Conservation (phyloP, 106 monocot species). For the Dendrobium catenatum region DNA sequence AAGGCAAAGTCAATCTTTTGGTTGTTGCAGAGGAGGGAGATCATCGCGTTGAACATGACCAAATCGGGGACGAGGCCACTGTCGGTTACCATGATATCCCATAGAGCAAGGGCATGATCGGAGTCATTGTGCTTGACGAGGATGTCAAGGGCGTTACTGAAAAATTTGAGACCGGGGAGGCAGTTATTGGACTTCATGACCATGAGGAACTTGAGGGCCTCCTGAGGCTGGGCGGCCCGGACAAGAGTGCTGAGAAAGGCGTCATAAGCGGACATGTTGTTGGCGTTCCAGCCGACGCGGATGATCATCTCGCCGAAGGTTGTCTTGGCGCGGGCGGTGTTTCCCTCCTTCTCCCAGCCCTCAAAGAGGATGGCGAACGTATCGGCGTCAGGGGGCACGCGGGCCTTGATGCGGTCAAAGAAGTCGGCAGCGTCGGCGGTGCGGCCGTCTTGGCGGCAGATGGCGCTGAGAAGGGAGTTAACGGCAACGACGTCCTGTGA, state of each 20-base stretch:
- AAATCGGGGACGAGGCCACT: conserved; percentile 41
- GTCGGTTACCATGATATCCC: conserved; percentile 56
- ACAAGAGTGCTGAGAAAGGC: conserved; percentile 63
- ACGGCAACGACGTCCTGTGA: conserved; percentile 35
- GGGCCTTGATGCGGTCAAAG: conserved; percentile 42
- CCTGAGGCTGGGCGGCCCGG: conserved; percentile 25
- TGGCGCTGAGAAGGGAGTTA: conserved; percentile 61
- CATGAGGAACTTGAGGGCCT: conserved; percentile 58
- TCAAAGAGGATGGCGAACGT: conserved; percentile 69
- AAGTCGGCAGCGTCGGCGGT: conserved; percentile 51
- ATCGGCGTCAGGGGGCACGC: conserved; percentile 44
- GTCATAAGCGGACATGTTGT: conserved; percentile 53
- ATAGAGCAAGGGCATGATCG: conserved; percentile 32
- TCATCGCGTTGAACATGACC: conserved; percentile 51
- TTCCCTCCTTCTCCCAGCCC: conserved; percentile 64
- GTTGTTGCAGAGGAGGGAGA: conserved; percentile 31
- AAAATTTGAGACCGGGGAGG: conserved; percentile 66
- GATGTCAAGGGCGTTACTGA: conserved; percentile 42
- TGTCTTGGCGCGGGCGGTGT: conserved; percentile 40
- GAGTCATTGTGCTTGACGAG: conserved; percentile 32
- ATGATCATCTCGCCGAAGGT: conserved; percentile 80
- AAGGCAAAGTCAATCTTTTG: conserved; percentile 25
- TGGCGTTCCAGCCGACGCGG: conserved; percentile 51
- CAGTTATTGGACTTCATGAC: conserved; percentile 67
- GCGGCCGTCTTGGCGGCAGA: conserved; percentile 29